Evolutionary conservation across 2,329 filamentous ascomycete species (phyloP).

Genomic region (Allantophomopsis lycopodina): DNA sequence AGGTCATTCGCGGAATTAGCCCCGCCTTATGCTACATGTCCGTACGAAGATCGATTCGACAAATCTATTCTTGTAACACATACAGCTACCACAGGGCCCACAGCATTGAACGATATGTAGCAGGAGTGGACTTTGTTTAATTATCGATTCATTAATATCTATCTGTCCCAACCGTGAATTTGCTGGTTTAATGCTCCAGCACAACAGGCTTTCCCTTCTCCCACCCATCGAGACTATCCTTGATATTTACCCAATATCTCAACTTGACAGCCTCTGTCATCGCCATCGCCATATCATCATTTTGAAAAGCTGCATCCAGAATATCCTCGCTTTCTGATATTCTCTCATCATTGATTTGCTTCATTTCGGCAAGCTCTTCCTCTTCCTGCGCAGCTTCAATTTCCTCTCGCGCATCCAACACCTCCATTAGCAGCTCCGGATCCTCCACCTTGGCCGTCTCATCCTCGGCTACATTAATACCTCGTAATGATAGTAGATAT

Average conservation of each 20-base stretch:
- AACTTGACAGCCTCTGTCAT: conserved; percentile 61
- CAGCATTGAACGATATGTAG: too few relatives aligned
- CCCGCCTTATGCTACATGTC: too few relatives aligned
- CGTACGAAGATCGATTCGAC: too few relatives aligned
- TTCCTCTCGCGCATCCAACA: conserved; percentile 65
- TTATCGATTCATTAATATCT: too few relatives aligned
- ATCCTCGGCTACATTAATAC: conserved; percentile 67
- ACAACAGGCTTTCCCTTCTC: conserved; percentile 57
- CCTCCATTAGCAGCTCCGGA: conserved; percentile 58
- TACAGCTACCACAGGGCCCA: too few relatives aligned
- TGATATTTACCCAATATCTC: conserved; percentile 84
- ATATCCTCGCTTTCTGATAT: conserved; percentile 47
- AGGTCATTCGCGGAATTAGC: too few relatives aligned
- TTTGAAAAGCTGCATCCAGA: conserved; percentile 51
- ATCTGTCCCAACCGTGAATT: too few relatives aligned
- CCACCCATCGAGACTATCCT: conserved; percentile 70
- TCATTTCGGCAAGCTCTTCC: conserved; percentile 44
- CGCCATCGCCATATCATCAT: conserved; percentile 52
- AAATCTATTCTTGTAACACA: too few relatives aligned
- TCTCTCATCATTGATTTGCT: conserved; percentile 51
- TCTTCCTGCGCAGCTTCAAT: conserved; percentile 61
- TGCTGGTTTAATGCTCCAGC: conserved; percentile 29
- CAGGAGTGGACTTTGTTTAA: too few relatives aligned
- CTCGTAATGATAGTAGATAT: conserved; percentile 62
- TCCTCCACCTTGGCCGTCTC: conserved; percentile 59